A percentile compares a stretch with the other conserved stretches of the same genome.
phyloP scores from a whole-genome alignment of 371 early-diverging fungal species.

The Mortierella sp. region DNA sequence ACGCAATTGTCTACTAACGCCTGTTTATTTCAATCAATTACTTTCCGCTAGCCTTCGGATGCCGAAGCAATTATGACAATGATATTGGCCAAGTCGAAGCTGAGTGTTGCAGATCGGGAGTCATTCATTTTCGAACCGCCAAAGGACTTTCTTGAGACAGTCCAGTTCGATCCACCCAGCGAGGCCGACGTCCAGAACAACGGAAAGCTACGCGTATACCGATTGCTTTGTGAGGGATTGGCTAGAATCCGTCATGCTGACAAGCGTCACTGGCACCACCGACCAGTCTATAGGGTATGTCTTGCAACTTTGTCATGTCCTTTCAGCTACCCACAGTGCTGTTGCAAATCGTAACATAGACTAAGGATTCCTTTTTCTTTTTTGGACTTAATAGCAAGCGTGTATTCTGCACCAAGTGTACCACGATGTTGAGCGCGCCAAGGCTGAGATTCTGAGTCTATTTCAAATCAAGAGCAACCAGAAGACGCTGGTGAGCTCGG shows the following conservation, averaged over 20 bases:
- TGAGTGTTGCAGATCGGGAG: slow-evolving; percentile 44
- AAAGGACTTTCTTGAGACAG: slow-evolving; percentile 24
- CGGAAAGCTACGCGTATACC: slow-evolving; percentile 57
- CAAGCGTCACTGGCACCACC: slow-evolving; percentile 77
- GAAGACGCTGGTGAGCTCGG: slow-evolving; percentile 66
- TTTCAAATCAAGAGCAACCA: slow-evolving; percentile 68
- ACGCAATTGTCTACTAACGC: not conserved
- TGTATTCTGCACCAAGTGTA: slow-evolving; percentile 74
- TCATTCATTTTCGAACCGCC: slow-evolving; percentile 53
- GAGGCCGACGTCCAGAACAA: slow-evolving; percentile 29
- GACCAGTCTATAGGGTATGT: slow-evolving; percentile 73
- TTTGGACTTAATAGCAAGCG: slow-evolving; percentile 61
- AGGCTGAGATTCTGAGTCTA: slow-evolving; percentile 66
- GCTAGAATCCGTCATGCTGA: slow-evolving; percentile 65
- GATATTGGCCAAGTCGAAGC: slow-evolving; percentile 35
- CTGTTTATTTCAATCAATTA: not conserved
- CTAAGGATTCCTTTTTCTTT: not conserved
- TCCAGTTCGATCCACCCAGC: slow-evolving; percentile 13
- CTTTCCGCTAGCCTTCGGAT: slow-evolving; percentile 22
- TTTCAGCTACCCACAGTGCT: not conserved
- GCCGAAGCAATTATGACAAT: slow-evolving; percentile 33
- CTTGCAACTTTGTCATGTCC: not conserved
- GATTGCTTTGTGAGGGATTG: slow-evolving; percentile 63
- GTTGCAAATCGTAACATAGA: not conserved
- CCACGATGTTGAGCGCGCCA: slow-evolving; percentile 69